These are phyloP conservation scores for Colletotrichum sp. DNA, from an alignment of 2,329 filamentous ascomycete genomes.

Conservation along the genomic window DNA sequence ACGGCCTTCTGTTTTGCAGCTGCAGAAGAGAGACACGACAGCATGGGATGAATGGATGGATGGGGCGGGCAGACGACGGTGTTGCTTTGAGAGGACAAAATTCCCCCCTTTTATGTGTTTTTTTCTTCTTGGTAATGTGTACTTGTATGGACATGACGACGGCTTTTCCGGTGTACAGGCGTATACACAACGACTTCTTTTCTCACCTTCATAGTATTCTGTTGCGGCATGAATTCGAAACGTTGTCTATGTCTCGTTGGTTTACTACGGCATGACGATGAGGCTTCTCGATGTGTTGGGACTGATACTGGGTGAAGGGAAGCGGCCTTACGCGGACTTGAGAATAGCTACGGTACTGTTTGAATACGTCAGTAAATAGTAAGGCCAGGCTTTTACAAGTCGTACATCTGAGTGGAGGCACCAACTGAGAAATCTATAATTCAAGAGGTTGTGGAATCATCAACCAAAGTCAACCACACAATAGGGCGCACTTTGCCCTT, in stretches of 20 bases:
- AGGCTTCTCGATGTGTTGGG: neutral
- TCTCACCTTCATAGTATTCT: neutral
- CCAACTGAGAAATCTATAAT: neutral
- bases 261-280: neutral
- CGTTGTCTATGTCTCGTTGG: neutral
- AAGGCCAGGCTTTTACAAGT: neutral
- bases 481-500: too few species aligned
- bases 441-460: neutral
- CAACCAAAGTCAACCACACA: neutral
- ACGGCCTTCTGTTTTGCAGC: neutral
- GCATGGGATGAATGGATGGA: neutral
- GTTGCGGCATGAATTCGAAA: neutral
- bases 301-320: neutral
- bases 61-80: neutral
- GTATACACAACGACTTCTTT: conserved; percentile 6
- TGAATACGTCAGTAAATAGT: neutral
- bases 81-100: neutral
- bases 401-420: neutral
- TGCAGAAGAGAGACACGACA: neutral
- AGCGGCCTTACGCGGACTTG: neutral
- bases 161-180: conserved; percentile 15
- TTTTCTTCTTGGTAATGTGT: conserved; percentile 9
- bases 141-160: conserved; percentile 17
- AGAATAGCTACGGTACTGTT: neutral
- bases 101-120: neutral